phyloP scores from a whole-genome alignment of 768 basidiomycete species.

The Tulasnella sp. region DNA sequence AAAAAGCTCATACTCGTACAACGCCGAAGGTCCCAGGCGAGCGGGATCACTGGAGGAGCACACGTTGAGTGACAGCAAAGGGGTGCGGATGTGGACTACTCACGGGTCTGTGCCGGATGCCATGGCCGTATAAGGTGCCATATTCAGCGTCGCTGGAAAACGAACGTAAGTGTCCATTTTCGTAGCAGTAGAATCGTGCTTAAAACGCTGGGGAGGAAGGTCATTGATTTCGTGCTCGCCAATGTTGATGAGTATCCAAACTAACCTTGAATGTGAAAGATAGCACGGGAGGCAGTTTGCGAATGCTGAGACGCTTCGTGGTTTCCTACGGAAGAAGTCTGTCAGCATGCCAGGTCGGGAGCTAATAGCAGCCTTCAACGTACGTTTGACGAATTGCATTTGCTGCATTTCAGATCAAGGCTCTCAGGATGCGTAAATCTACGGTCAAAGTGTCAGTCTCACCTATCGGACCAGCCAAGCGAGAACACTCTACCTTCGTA shows the following conservation, averaged over 20 bases:
- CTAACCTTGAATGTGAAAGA: slow-evolving; percentile 91
- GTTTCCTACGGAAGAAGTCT: slow-evolving; percentile 44
- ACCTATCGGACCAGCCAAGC: not conserved
- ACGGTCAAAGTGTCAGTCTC: not conserved
- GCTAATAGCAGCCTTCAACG: no score
- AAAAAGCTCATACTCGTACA: slow-evolving; percentile 87
- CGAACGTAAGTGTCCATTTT: slow-evolving; percentile 79
- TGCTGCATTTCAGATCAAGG: slow-evolving; percentile 67
- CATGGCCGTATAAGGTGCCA: slow-evolving; percentile 75
- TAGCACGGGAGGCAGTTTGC: slow-evolving; percentile 76
- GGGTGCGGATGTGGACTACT: not conserved
- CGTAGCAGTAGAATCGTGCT: slow-evolving; percentile 67
- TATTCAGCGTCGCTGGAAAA: slow-evolving; percentile 75
- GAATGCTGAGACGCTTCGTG: slow-evolving; percentile 76
- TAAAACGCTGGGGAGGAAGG: slow-evolving; percentile 58
- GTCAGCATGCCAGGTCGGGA: no score
- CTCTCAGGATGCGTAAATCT: slow-evolving; percentile 84
- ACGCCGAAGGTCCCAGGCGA: slow-evolving; percentile 37
- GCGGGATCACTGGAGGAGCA: not conserved
- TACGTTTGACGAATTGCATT: slow-evolving; percentile 64
- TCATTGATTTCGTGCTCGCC: not conserved
- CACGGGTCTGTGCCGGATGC: slow-evolving; percentile 33
- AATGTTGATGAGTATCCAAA: not conserved
- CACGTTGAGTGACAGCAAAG: not conserved
- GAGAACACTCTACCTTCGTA: slow-evolving; percentile 49